Evolutionary conservation across 345 rosid species (phyloP), one percentile per base, ranked within the genome.

Genomic region (Streptanthus diversifolius): DNA sequence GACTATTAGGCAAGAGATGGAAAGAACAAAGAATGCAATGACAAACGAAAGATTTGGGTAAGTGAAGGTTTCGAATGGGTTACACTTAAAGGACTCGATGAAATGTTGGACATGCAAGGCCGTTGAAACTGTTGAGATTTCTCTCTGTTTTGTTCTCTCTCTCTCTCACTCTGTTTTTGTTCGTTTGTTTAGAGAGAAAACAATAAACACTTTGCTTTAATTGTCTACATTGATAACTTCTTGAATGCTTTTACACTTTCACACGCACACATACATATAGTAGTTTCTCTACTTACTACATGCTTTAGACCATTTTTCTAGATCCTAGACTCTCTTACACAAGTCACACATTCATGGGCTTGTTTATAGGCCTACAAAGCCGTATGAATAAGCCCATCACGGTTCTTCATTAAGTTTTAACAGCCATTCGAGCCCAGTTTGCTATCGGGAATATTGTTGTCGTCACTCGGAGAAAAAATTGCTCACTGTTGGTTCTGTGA

Each of bases 21-120:
- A 90, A 77, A 67, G 60, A 85, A 87, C 70, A 72, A 87, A 53
- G 79, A 77, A 47, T 92, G 95, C 61, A 58, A 73, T 0, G 93
- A 87, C 80, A 86, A 73, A 70, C 93, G 85, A 44, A 87, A 79
- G 82, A 80, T 86, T 40, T 82, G 91, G 74, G 75, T 88, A 19
- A 88, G 95, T 63, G 91, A 88, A 74, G 93, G 91, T 40, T 49
- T 82, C 40, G 6, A 13, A 13, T 13, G 45, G 4, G 8, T 17
- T 40, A 13, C 12, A 40, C 44, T 37, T 59, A 82, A 86, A 80
- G 57, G 83, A 62, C 82, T 87, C 17, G 86, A 89, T 51, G 92
- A 92, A 83, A 87, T 83, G 87, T 88, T 90, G 35, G 92, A 83
- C 59, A 87, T 92, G 91, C 92, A 88, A 73, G 95, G 95, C 72